These are phyloP conservation scores for Pugionium dolabratum DNA, from an alignment of 345 rosid species.

Conservation along the genomic window DNA sequence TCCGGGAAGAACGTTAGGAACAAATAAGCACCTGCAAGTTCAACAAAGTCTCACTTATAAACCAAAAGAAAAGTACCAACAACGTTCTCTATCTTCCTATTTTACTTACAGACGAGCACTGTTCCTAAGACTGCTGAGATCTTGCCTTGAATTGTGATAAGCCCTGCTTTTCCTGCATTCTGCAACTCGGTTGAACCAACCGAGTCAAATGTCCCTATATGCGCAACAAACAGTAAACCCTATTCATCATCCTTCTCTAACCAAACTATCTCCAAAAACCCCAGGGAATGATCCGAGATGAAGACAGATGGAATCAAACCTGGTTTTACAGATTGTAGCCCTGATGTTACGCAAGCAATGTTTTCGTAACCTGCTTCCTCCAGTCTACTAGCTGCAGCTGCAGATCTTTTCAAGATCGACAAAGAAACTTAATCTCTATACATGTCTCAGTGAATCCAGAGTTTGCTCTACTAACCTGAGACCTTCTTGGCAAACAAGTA, in stretches of 20 bases:
- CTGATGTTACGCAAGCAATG: constrained; percentile 82
- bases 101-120: constrained; percentile 78
- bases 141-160: constrained; percentile 83
- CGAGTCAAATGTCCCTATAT: constrained; percentile 73
- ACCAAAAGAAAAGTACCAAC: not conserved
- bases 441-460: constrained; percentile 24
- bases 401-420: constrained; percentile 56
- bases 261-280: constrained; percentile 3
- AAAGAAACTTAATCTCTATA: constrained; percentile 9
- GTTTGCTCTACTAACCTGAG: constrained; percentile 58
- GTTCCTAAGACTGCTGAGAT: constrained; percentile 94
- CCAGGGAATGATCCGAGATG: constrained; percentile 6
- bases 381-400: constrained; percentile 76
- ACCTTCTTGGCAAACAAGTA: constrained; percentile 94
- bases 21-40: constrained; percentile 73
- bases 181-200: constrained; percentile 70
- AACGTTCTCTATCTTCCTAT: not conserved
- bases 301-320: constrained; percentile 44
- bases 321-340: constrained; percentile 83
- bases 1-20: constrained; percentile 88
- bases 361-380: constrained; percentile 74
- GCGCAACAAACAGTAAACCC: not conserved
- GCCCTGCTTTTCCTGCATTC: constrained; percentile 92
- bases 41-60: constrained; percentile 4
- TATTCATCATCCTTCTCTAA: not conserved